Evolutionary conservation across 176 grass and related monocot species (phyloP), one percentile per base, ranked within the genome.

Genomic region (Carex scoparia): DNA sequence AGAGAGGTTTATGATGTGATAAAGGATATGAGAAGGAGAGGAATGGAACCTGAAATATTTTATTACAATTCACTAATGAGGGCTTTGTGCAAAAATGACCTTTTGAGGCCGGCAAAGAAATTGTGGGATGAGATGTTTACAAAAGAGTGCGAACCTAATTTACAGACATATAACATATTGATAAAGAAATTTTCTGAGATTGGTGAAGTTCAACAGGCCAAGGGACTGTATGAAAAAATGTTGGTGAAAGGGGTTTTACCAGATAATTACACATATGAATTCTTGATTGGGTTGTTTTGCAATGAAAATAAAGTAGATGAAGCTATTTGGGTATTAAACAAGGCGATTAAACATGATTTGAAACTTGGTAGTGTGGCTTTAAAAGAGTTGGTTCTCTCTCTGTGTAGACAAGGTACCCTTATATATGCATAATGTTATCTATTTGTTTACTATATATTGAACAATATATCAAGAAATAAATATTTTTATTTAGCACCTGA

Each of bases 91-190:
- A 91, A 72, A 91, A 84, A 89, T 81, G 88, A 94, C 76, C 88
- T 94, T 72, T 81, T 94, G 81, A 92, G 95, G 66, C 95, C 92
- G 0, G 92, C 95, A 56, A 98, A 93, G 85, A 98, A 98, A 73
- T 84, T 98, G 75, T 98, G 92, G 92, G 95, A 98, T 90, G 92
- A 98, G 84, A 98, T 98, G 91, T 98, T 98, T 88, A 89, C 87
- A 66, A 86, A 81, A 84, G 89, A 85, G 0, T 94, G 80, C 86
- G 64, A 44, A 79, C 89, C 91, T 84, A 94, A 94, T 93, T 86
- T 98, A 84, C 84, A 90, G 30, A 98, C 92, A 14, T 98, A 98
- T 69, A 98, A 92, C 81, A 94, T 94, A 86, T 82, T 98, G 60
- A 93, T 98, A 56, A 84, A 79, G 49, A 98, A 94, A 63, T 91